These are phyloP conservation scores for Tetrahymena thermophila DNA, from an alignment of 73 alveolate species.

Conservation along the genomic window DNA sequence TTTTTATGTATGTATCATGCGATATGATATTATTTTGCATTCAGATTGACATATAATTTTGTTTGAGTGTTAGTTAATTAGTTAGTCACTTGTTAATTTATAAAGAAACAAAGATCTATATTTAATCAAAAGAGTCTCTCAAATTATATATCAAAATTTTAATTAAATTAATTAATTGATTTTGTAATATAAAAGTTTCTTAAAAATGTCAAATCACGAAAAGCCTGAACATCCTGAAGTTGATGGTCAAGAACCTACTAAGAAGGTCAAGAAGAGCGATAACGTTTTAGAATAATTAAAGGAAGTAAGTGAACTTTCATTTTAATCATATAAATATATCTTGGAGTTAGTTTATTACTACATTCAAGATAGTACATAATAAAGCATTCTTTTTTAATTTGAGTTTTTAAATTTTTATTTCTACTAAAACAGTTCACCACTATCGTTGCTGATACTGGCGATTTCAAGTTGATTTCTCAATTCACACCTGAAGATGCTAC, in stretches of 20 bases:
- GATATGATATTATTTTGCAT: neutral
- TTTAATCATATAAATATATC: neutral
- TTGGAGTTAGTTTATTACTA: neutral
- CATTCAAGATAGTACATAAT: neutral
- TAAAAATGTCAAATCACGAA: neutral
- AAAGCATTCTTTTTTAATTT: neutral
- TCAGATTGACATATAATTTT: neutral
- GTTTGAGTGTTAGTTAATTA: too few species aligned
- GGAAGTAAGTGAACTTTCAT: neutral
- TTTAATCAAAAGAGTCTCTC: neutral
- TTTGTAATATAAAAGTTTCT: neutral
- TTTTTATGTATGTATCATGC: too few species aligned
- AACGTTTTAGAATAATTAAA: slow-evolving; percentile 24
- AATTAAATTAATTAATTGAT: neutral
- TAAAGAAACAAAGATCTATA: neutral
- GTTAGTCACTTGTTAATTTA: neutral
- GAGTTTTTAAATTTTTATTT: neutral
- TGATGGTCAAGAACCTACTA: slow-evolving; percentile 12
- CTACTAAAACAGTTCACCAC: slow-evolving; percentile 36
- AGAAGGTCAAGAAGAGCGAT: slow-evolving; percentile 26
- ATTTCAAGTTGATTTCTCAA: slow-evolving; percentile 49
- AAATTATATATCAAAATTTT: neutral
- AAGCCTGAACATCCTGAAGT: neutral
- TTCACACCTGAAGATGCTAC: slow-evolving; percentile 70
- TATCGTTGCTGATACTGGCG: slow-evolving; percentile 75